Conservation (phyloP, 306 rosid genomes). For the Citrullus mucosospermus region DNA sequence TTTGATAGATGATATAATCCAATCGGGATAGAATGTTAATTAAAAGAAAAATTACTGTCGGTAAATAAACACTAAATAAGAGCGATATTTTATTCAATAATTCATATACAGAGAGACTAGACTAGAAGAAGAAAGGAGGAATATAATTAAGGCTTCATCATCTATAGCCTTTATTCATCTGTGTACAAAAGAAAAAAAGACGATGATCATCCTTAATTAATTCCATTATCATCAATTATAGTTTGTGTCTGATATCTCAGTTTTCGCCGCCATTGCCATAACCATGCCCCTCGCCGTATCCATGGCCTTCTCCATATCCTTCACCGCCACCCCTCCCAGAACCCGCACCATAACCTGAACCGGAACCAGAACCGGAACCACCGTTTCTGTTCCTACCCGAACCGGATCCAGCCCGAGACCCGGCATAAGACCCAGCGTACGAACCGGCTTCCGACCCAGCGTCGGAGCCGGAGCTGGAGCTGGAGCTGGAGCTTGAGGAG, state of each 20-base stretch:
- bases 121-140: neutral
- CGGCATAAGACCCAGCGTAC: neutral
- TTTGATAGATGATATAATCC: too few relatives aligned
- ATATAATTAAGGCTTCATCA: neutral
- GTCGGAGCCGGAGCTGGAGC: neutral
- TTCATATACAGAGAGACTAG: neutral
- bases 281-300: neutral
- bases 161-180: neutral
- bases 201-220: neutral
- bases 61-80: neutral
- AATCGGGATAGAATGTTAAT: too few relatives aligned
- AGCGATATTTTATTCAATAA: too few relatives aligned
- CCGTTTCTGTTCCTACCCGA: slow-evolving; percentile 15
- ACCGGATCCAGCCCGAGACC: slow-evolving; percentile 7
- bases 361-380: slow-evolving; percentile 15
- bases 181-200: neutral
- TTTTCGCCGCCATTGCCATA: neutral
- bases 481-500: neutral
- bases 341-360: slow-evolving; percentile 9
- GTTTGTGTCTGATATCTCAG: neutral
- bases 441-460: slow-evolving; percentile 33
- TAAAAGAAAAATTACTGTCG: too few relatives aligned
- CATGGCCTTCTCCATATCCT: neutral
- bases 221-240: neutral
- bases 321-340: neutral